phyloP scores from a whole-genome alignment of 345 rosid genomes.

The Gossypium raimondii region DNA sequence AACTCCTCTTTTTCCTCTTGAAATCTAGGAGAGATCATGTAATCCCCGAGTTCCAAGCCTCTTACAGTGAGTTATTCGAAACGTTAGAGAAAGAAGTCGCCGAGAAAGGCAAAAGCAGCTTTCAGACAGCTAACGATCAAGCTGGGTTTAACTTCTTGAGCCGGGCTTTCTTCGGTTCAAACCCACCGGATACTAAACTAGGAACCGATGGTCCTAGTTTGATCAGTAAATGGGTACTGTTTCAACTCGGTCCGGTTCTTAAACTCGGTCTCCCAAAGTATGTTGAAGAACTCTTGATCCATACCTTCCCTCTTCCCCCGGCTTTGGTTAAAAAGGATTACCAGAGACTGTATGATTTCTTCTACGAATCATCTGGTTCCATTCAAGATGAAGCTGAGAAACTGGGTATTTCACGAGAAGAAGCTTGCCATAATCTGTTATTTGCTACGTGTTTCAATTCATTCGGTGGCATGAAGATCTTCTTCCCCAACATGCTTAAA shows the following conservation, averaged over 20 bases:
- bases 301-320: constrained; percentile 59
- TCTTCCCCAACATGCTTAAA: constrained; percentile 63
- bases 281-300: constrained; percentile 55
- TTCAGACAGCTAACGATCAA: constrained; percentile 42
- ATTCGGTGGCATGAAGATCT: constrained; percentile 72
- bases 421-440: constrained; percentile 74
- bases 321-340: constrained; percentile 57
- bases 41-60: constrained; percentile 72
- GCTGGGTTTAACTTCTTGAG: constrained; percentile 75
- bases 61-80: constrained; percentile 47
- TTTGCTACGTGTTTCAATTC: constrained; percentile 90
- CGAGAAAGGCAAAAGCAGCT: constrained; percentile 53
- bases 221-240: constrained; percentile 62
- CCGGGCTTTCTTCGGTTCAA: constrained; percentile 44
- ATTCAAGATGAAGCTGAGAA: constrained; percentile 70
- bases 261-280: constrained; percentile 58
- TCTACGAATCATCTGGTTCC: constrained; percentile 47
- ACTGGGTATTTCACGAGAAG: constrained; percentile 70
- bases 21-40: constrained; percentile 52
- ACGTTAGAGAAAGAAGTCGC: constrained; percentile 52
- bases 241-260: constrained; percentile 57
- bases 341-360: constrained; percentile 70
- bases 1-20: constrained; percentile 57
- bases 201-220: constrained; percentile 61
- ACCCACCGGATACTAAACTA: constrained; percentile 57